phyloP scores from a whole-genome alignment of 2,329 filamentous ascomycete genomes.

The Emergomyces pasteurianus region DNA sequence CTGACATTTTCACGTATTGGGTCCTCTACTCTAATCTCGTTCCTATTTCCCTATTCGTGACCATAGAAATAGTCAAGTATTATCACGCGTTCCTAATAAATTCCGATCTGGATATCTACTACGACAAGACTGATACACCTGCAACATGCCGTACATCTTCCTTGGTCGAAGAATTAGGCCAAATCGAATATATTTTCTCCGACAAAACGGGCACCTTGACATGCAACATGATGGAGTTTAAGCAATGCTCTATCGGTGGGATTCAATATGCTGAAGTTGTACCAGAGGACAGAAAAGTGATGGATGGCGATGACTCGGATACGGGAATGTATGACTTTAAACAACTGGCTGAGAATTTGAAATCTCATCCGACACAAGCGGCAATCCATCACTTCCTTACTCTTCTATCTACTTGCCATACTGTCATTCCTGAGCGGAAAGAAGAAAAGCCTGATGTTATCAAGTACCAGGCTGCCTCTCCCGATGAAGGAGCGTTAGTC shows the following conservation, averaged over 20 bases:
- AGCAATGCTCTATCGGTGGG: constrained; percentile 83
- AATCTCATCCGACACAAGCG: constrained; percentile 45
- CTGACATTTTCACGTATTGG: constrained; percentile 97
- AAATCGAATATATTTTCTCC: constrained; percentile 97
- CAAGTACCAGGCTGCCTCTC: constrained; percentile 96
- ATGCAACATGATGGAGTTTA: constrained; percentile 99
- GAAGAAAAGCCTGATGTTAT: constrained; percentile 69
- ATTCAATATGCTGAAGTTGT: constrained; percentile 90
- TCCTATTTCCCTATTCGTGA: constrained; percentile 95
- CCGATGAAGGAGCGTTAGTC: constrained; percentile 92
- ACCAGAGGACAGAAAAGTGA: constrained; percentile 76
- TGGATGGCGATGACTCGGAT: constrained; percentile 62
- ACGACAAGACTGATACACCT: constrained; percentile 87
- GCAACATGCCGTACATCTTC: constrained; percentile 94
- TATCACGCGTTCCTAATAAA: constrained; percentile 97
- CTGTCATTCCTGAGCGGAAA: constrained; percentile 83
- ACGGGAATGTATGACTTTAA: constrained; percentile 78
- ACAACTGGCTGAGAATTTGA: constrained; percentile 57
- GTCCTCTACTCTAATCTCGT: constrained; percentile 93
- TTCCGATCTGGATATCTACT: constrained; percentile 94
- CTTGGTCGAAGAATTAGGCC: constrained; percentile 89
- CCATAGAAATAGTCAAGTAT: constrained; percentile 94
- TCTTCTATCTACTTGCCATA: constrained; percentile 83
- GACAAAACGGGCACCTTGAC: constrained; percentile 96
- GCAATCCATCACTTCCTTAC: constrained; percentile 74